A percentile compares a stretch with the other conserved stretches of the same genome.
phyloP scores from a whole-genome alignment of 208 protist genomes.

The Leishmania braziliensis region DNA sequence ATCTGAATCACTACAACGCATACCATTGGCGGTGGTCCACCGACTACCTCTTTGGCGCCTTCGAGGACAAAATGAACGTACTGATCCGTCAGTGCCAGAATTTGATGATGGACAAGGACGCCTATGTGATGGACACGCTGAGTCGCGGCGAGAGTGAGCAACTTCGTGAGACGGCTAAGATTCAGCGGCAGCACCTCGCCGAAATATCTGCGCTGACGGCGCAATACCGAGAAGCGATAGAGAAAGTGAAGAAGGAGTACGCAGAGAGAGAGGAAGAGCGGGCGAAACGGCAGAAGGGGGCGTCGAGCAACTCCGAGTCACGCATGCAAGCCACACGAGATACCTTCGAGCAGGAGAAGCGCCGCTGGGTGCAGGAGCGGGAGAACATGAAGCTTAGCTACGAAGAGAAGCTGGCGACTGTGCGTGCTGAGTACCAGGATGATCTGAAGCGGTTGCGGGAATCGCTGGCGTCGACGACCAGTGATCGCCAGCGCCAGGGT shows the following conservation, averaged over 20 bases:
- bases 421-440: slow-evolving; percentile 32
- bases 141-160: slow-evolving; percentile 24
- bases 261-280: slow-evolving; percentile 13
- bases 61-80: slow-evolving; percentile 27
- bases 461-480: slow-evolving; percentile 12
- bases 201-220: slow-evolving; percentile 27
- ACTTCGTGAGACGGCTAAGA: slow-evolving; percentile 23
- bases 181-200: slow-evolving; percentile 26
- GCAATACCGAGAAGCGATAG: slow-evolving; percentile 27
- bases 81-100: slow-evolving; percentile 20
- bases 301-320: slow-evolving; percentile 26
- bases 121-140: slow-evolving; percentile 22
- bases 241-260: slow-evolving; percentile 26
- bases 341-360: slow-evolving; percentile 38
- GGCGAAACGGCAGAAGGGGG: slow-evolving; percentile 1
- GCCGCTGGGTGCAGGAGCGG: slow-evolving; percentile 26
- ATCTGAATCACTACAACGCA: slow-evolving; percentile 24
- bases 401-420: slow-evolving; percentile 36
- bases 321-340: slow-evolving; percentile 31
- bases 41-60: slow-evolving; percentile 34
- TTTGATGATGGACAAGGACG: slow-evolving; percentile 23
- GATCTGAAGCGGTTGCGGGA: slow-evolving; percentile 41
- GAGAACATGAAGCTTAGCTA: slow-evolving; percentile 41
- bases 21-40: slow-evolving; percentile 23
- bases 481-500: slow-evolving; percentile 39